phyloP scores from a whole-genome alignment of 176 grass and related monocot species.

The Aechmea fasciata region DNA sequence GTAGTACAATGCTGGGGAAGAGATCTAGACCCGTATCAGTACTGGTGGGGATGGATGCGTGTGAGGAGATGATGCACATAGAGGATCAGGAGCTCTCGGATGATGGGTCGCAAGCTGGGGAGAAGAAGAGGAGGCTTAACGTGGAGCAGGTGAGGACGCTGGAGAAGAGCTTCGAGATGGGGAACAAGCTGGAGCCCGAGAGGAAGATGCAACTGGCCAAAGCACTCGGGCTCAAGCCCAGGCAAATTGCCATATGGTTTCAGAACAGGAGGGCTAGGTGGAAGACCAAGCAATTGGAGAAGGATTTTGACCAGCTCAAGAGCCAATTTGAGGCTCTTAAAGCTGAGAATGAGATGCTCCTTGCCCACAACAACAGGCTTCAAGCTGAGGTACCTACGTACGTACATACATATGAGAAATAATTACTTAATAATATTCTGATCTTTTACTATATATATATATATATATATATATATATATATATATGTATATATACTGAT shows the following conservation, averaged over 20 bases:
- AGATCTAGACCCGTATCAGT: conserved; percentile 1
- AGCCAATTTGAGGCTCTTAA: conserved; percentile 14
- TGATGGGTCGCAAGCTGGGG: not conserved
- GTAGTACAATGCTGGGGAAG: conserved; percentile 2
- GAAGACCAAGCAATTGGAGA: conserved; percentile 13
- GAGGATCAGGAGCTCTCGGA: conserved; percentile 7
- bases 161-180: conserved; percentile 12
- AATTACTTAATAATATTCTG: too few species aligned
- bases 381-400: conserved; percentile 38
- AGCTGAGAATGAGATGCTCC: conserved; percentile 22
- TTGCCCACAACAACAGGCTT: conserved; percentile 26
- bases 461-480: too few species aligned
- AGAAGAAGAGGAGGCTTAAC: conserved; percentile 13
- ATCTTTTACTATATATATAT: too few species aligned
- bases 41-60: not conserved
- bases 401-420: too few species aligned
- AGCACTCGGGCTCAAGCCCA: conserved; percentile 2
- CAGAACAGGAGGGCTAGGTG: conserved; percentile 13
- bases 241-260: conserved; percentile 13
- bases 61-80: conserved; percentile 5
- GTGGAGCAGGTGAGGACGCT: conserved; percentile 8
- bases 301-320: conserved; percentile 10
- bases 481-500: too few species aligned
- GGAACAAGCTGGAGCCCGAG: conserved; percentile 7
- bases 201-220: conserved; percentile 10